These are phyloP conservation scores for Claviceps arundinis DNA, from an alignment of 2,329 filamentous ascomycete genomes.

Conservation along the genomic window DNA sequence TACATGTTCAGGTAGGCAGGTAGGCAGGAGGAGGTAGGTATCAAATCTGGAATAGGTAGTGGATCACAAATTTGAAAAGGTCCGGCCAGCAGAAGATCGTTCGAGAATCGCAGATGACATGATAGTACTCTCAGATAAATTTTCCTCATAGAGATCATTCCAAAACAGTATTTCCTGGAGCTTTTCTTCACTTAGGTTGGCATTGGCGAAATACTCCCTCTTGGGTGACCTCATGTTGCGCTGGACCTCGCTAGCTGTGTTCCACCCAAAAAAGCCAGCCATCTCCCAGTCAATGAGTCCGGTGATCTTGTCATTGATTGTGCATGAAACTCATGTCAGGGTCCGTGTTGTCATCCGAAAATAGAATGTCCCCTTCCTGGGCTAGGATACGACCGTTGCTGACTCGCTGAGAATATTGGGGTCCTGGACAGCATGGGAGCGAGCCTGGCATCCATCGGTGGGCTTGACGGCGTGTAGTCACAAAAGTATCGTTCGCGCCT, in stretches of 20 bases:
- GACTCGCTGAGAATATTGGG: no score
- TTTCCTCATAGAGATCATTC: background rate
- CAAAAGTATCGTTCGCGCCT: background rate
- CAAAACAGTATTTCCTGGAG: background rate
- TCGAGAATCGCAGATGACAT: no score
- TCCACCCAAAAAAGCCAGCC: slow-evolving; percentile 23
- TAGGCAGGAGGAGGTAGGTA: no score
- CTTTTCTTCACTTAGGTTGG: background rate
- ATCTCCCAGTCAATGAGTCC: slow-evolving; percentile 29
- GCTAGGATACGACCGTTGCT: slow-evolving; percentile 13
- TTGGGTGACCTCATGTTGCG: slow-evolving; percentile 11
- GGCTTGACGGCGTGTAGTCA: background rate
- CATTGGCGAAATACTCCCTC: slow-evolving; percentile 9
- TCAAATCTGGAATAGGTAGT: no score
- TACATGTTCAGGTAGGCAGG: no score
- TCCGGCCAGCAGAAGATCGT: no score
- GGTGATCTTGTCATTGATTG: slow-evolving; percentile 24
- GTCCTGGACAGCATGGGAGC: background rate
- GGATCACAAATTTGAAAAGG: no score
- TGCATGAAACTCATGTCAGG: slow-evolving; percentile 23
- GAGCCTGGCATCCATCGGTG: background rate
- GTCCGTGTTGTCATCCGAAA: slow-evolving; percentile 11
- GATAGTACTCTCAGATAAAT: no score
- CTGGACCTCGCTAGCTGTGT: slow-evolving; percentile 17
- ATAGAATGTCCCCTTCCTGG: slow-evolving; percentile 21